Evolutionary conservation across 1,284 basidiomycete genomes (phyloP), one percentile per base, ranked within the genome.

Genomic region (Ganoderma sinense): DNA sequence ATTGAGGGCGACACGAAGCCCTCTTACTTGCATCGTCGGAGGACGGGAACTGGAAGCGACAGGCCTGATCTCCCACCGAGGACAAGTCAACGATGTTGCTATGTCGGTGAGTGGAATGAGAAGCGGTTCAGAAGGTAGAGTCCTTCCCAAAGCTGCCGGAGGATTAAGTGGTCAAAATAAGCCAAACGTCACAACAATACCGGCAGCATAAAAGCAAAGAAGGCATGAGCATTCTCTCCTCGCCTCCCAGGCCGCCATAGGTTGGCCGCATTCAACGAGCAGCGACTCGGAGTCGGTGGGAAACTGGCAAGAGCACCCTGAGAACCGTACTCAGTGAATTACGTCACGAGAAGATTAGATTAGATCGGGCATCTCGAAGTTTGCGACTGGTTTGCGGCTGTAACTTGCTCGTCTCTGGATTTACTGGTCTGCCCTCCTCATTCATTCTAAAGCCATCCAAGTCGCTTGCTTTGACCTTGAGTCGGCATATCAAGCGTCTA

Each of bases 1-100:
- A 74, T 94, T 94, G 67, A 94, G 78, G 0, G 89, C 87, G 43
- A 88, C 85, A 56, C 80, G 84, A 2, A 93, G 80, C 4, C 88
- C 87, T 56, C 61, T 66, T 0, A 64, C 67, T 51, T 70, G 63
- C 69, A 73, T 71, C 43, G 62, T 10, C 16, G 14, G 23, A 39
- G 26, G 23, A 36, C 26, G 36, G 20, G n/a, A 13, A 48, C 45
- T 48, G 20, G 8, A 7, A 23, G 20, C 18, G 43, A n/a, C 45
- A 23, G 23, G 45, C 11, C 20, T n/a, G 45, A 48, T 11, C 36
- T 39, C 36, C 36, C 36, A 11, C 8, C 36, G 36, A 39, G 36
- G 36, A 7, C n/a, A 8, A 48, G n/a, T 23, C 45, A 10, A 48
- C 45, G 45, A 23, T 5, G 45, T n/a, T 23, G 16, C 7, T 43